phyloP scores from a whole-genome alignment of 768 basidiomycete species.

The Floccularia luteovirens region DNA sequence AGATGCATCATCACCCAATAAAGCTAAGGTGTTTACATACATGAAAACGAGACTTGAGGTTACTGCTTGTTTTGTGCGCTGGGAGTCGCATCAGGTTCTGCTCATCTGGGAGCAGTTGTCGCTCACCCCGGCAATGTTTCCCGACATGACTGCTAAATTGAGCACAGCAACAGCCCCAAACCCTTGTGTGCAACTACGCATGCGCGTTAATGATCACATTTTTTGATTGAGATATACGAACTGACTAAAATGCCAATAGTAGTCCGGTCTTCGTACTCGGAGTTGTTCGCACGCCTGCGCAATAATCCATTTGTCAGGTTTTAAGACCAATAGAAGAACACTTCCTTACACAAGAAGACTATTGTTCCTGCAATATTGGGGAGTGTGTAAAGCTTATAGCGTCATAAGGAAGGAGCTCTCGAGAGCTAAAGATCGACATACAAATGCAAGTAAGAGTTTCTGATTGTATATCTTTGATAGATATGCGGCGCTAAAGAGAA shows the following conservation, averaged over 20 bases:
- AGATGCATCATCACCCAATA: not conserved
- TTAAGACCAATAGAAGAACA: not conserved
- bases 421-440: slow-evolving; percentile 9
- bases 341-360: slow-evolving; percentile 30
- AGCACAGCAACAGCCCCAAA: slow-evolving; percentile 39
- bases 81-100: too few relatives aligned
- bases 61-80: slow-evolving; percentile 42
- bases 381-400: slow-evolving; percentile 30
- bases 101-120: not conserved
- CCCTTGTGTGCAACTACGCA: slow-evolving; percentile 31
- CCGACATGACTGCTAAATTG: slow-evolving; percentile 38
- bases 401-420: not conserved
- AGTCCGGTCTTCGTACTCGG: slow-evolving; percentile 35
- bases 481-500: slow-evolving; percentile 34
- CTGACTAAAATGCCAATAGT: slow-evolving; percentile 41
- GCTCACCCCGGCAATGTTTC: slow-evolving; percentile 34
- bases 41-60: slow-evolving; percentile 41
- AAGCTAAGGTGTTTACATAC: slow-evolving; percentile 11
- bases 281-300: slow-evolving; percentile 28
- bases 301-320: not conserved
- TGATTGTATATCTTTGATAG: slow-evolving; percentile 34
- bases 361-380: slow-evolving; percentile 44
- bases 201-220: not conserved
- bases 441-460: slow-evolving; percentile 36
- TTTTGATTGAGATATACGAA: not conserved